Conservation (phyloP, 106 monocot species). For the Iris macrosiphon region DNA sequence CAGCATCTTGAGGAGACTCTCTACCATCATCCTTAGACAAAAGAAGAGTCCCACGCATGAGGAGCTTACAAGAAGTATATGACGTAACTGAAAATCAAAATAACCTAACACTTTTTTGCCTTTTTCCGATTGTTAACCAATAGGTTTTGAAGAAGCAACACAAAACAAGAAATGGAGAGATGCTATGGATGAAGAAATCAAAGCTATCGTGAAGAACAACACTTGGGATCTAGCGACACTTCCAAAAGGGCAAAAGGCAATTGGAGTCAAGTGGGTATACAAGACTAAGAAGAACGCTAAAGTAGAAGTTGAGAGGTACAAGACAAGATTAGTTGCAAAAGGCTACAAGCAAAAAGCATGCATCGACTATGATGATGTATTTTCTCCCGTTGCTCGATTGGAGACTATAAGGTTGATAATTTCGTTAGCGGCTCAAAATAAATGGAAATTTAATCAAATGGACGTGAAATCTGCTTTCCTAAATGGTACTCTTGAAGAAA, state of each 20-base stretch:
- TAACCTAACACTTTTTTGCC: neutral
- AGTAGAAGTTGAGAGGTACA: slow-evolving; percentile 3
- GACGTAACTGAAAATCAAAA: neutral
- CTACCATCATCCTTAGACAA: neutral
- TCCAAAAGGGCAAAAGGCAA: neutral
- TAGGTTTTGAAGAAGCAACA: neutral
- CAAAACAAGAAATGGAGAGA: neutral
- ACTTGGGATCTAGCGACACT: neutral
- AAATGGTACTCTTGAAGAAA: too few species aligned
- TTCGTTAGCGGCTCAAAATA: neutral
- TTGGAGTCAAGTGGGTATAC: neutral
- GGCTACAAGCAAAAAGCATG: neutral
- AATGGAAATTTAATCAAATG: too few species aligned
- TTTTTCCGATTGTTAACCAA: neutral
- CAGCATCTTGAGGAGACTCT: neutral
- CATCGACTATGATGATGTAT: neutral
- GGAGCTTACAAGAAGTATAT: neutral
- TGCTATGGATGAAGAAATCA: neutral
- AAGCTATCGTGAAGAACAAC: neutral
- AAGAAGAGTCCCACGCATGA: neutral
- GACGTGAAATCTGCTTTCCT: too few species aligned
- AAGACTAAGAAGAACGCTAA: slow-evolving; percentile 1
- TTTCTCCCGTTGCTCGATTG: too few species aligned
- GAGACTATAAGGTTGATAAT: neutral
- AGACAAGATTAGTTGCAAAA: neutral